Evolutionary conservation across 805 yeast species (phyloP), one percentile per base, ranked within the genome.

Genomic region (Torulaspora microellipsoides): DNA sequence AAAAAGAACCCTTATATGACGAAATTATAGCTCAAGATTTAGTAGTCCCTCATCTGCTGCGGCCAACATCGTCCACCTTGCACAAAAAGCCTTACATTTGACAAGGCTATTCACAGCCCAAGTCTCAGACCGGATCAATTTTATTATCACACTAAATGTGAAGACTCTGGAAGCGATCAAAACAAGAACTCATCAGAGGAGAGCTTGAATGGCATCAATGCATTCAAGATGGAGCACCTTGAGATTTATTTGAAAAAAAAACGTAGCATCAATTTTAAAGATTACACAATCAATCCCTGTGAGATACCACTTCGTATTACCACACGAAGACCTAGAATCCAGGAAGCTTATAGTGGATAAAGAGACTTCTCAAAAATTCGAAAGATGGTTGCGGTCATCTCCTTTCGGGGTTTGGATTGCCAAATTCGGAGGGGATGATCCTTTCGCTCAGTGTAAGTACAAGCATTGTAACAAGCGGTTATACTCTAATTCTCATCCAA

Each of bases 361-460:
- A 27, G 39, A 20, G n/a, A 15, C 5, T 20, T 34, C 31, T 15
- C 29, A 35, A 25, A 20, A 25, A 27, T 34, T 40, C 32, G 15
- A 15, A 36, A 34, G n/a, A 8, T 40, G 39, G 39, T 34, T 33
- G 20, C 17, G 23, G 13, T 15, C 31, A 20, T 40, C 38, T 33
- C 35, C 23, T 30, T 30, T 30, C 33, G 33, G n/a, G n/a, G 15
- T 30, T 30, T 30, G 33, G 33, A n/a, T 11, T 4, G 11, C n/a
- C 33, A 30, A 30, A 30, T 30, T 33, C 14, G 35, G 35, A 11
- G 20, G 35, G 23, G 35, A 33, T 33, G 23, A 8, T 33, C 23
- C 35, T 34, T 34, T 12, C 14, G 43, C 39, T 25, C 38, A 34
- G 33, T 40, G 32, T 36, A 40, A 34, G 23, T 34, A 40, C 29